Evolutionary conservation across 352 stramenopile species (phyloP), one percentile per base, ranked within the genome.

Genomic region (Albugo candida): DNA sequence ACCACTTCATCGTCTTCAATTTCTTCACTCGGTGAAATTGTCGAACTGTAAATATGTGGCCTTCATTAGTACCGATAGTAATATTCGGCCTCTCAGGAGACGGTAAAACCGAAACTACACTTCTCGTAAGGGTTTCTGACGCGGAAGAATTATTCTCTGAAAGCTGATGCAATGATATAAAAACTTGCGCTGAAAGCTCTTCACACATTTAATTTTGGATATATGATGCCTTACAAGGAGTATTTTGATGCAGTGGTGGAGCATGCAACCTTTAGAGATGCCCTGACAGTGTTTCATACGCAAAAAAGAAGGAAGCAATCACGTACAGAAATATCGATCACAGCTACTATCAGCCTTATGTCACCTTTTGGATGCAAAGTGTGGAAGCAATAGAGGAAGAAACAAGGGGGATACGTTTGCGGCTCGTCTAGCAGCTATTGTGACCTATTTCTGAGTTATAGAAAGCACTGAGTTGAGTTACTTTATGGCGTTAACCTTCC

Each of bases 401-500:
- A 88, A 85, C 58, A 70, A 65, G 8, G 82, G 78, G 6, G 80
- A 91, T 53, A 89, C 81, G 0, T 77, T 93, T 36, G 74, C 71
- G 10, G 73, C 76, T 31, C 75, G 84, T n/a, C 83, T 82, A 51
- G 67, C 82, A 3, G 80, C 83, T 1, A 89, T 96, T 41, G 63
- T 96, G 19, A 67, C 77, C 35, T 96, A 95, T 46, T 47, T 96
- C 18, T 78, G 81, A 5, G 76, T 69, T 1, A 54, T 95, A 19
- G 65, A 87, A 5, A 51, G 71, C 0, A 44, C 59, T 17, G 83
- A 95, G 40, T 64, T 96, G 11, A 59, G 62, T 14, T 77, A 72
- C 18, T 94, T 96, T 51, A 70, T 96, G 18, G 67, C 84, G 48
- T 58, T 96, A n/a, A 85, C 95, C 16, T 60, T 92, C 16, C 74